These are phyloP conservation scores for Blastobotrys malaysiensis DNA, from an alignment of 1,139 yeast species.

Conservation along the genomic window DNA sequence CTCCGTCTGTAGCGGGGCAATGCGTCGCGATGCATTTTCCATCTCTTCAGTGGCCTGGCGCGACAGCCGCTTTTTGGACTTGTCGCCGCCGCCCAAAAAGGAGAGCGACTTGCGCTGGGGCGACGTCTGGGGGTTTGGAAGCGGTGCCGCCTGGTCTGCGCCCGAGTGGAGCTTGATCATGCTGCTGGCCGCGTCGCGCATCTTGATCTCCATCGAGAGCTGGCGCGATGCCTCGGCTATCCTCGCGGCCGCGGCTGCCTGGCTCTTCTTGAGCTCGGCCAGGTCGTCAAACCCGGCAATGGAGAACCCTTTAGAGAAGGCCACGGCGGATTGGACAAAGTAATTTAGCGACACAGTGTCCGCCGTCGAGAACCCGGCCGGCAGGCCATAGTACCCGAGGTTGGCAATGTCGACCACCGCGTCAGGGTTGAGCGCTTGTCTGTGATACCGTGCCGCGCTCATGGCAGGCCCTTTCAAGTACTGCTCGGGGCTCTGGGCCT, in stretches of 20 bases:
- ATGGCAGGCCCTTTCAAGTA: constrained; percentile 18
- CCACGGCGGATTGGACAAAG: constrained; percentile 31
- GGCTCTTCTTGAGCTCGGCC: constrained; percentile 19
- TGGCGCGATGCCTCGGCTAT: constrained; percentile 27
- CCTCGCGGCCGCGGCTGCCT: constrained; percentile 20
- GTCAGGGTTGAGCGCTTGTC: constrained; percentile 12
- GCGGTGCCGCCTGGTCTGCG: no score
- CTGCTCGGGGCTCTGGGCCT: constrained; percentile 20
- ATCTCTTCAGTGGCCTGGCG: constrained; percentile 34
- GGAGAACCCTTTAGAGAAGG: constrained; percentile 28
- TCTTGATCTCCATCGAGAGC: constrained; percentile 30
- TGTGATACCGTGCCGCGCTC: constrained; percentile 13
- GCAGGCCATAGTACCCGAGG: constrained; percentile 22
- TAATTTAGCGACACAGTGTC: constrained; percentile 27
- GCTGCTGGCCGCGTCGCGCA: constrained; percentile 34
- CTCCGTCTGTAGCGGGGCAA: constrained; percentile 23
- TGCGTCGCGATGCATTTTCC: constrained; percentile 25
- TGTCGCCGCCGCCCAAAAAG: constrained; percentile 15
- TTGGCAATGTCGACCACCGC: constrained; percentile 15
- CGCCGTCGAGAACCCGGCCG: constrained; percentile 24
- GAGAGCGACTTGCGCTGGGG: constrained; percentile 16
- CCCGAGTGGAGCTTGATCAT: constrained; percentile 25
- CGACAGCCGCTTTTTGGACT: constrained; percentile 27
- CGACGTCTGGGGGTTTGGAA: no score
- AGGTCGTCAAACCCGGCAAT: constrained; percentile 32